A percentile compares a stretch with the other conserved stretches of the same genome.
Evolutionary conservation across 306 rosid genomes (phyloP).

Genomic region (Luffa aegyptiaca): DNA sequence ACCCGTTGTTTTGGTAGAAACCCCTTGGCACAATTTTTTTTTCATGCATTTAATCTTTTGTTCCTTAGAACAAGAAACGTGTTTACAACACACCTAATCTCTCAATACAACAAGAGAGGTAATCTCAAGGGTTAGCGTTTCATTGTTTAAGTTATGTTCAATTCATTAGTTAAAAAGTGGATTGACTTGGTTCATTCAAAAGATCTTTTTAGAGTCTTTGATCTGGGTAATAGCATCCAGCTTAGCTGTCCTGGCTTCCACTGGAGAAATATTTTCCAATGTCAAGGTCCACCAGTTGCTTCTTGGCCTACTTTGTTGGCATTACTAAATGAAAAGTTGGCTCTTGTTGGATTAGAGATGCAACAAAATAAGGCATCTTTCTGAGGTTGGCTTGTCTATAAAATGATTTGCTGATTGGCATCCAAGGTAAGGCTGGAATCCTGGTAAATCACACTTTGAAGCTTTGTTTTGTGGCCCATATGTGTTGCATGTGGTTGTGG

Average conservation of each 20-base stretch:
- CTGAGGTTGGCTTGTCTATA: not conserved
- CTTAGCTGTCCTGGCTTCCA: not conserved
- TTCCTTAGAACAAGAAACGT: not conserved
- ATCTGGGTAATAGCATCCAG: not conserved
- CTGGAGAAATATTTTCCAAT: not conserved
- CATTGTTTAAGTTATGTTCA: too few species aligned
- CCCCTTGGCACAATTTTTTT: not conserved
- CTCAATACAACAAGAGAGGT: not conserved
- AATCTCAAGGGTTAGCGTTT: not conserved
- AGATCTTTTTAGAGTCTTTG: not conserved
- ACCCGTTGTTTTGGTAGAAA: too few species aligned
- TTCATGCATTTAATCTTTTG: not conserved
- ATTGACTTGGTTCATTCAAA: not conserved
- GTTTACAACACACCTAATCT: not conserved
- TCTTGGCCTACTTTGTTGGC: not conserved
- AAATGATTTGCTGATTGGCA: not conserved
- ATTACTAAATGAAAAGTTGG: not conserved
- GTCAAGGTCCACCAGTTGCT: constrained; percentile 1
- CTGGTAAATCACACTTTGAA: not conserved
- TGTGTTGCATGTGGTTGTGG: not conserved
- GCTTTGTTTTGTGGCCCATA: not conserved
- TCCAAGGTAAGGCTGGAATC: constrained; percentile 2
- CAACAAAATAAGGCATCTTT: not conserved
- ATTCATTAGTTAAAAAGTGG: too few species aligned
- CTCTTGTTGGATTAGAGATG: not conserved